These are phyloP conservation scores for Penicillium sp. DNA, from an alignment of 2,329 filamentous ascomycete species.

Conservation along the genomic window DNA sequence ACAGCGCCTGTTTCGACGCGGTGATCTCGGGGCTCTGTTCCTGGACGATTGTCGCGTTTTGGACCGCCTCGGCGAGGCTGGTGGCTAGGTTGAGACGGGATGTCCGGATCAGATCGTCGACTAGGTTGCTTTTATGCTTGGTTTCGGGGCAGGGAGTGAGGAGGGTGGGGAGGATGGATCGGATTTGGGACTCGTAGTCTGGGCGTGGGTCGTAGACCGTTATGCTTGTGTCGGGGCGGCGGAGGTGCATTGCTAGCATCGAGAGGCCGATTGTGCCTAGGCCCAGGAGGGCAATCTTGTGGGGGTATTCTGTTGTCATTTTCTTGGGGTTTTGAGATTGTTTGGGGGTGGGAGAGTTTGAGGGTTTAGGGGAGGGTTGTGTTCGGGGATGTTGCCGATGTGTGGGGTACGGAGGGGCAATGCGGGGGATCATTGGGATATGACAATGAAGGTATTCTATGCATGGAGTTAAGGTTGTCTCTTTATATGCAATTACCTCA, in stretches of 20 bases:
- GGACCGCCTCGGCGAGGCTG: constrained; percentile 44
- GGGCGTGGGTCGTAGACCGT: constrained; percentile 54
- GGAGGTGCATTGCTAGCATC: constrained; percentile 55
- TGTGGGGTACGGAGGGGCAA: too few species aligned
- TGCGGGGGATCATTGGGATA: too few species aligned
- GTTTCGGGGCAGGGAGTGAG: constrained; percentile 26
- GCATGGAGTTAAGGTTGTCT: too few species aligned
- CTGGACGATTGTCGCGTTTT: constrained; percentile 54
- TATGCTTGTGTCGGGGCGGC: constrained; percentile 41
- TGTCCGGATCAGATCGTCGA: constrained; percentile 27
- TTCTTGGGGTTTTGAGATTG: not conserved
- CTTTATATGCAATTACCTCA: too few species aligned
- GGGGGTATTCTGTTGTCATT: constrained; percentile 17
- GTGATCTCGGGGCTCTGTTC: constrained; percentile 59
- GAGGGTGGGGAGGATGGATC: constrained; percentile 45
- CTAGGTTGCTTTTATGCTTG: constrained; percentile 1
- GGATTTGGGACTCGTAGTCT: constrained; percentile 48
- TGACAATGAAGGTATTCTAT: too few species aligned
- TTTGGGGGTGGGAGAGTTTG: too few species aligned
- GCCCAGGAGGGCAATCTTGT: constrained; percentile 38
- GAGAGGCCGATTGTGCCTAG: constrained; percentile 55
- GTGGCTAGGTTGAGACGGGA: constrained; percentile 39
- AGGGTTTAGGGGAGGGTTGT: not conserved
- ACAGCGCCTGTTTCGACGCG: constrained; percentile 53
- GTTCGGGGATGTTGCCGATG: not conserved